A percentile compares a stretch with the other conserved stretches of the same genome.
phyloP scores from a whole-genome alignment of 768 basidiomycete species.

The Obba rivulosa region DNA sequence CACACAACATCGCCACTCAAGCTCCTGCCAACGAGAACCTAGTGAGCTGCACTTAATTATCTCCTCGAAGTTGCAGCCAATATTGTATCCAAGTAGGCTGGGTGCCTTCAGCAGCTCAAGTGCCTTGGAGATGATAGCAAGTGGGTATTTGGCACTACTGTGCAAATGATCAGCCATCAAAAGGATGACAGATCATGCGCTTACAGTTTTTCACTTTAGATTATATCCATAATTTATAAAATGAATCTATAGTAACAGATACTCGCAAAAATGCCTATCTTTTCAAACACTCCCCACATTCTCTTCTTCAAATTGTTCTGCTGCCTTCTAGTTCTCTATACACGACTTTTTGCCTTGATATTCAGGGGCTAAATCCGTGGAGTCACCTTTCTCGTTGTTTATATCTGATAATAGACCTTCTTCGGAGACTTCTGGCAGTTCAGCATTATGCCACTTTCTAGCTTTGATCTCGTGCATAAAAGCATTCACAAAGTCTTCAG shows the following conservation, averaged over 20 bases:
- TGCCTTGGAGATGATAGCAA: constrained; percentile 11
- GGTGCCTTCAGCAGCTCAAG: neutral
- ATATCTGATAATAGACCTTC: neutral
- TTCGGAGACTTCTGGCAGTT: neutral
- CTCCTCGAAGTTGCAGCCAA: constrained; percentile 13
- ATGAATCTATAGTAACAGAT: constrained; percentile 13
- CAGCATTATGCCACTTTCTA: neutral
- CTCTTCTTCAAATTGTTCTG: constrained; percentile 22
- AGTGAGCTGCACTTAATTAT: constrained; percentile 11
- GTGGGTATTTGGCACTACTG: constrained; percentile 17
- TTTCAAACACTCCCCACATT: constrained; percentile 30
- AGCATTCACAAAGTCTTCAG: constrained; percentile 20
- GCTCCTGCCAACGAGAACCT: neutral
- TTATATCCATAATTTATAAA: constrained; percentile 14
- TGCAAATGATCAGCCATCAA: neutral
- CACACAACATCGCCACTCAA: constrained; percentile 7
- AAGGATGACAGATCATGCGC: constrained; percentile 2
- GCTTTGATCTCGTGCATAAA: constrained; percentile 27
- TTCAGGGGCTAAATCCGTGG: constrained; percentile 13
- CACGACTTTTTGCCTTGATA: constrained; percentile 11
- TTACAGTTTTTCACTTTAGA: constrained; percentile 15
- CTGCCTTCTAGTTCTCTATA: constrained; percentile 29
- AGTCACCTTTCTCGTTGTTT: constrained; percentile 7
- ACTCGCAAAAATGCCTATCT: constrained; percentile 33
- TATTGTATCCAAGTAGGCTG: constrained; percentile 10